Base-by-base conservation (phyloP, 306 rosid genomes). In the Spatholobus suberectus region DNA sequence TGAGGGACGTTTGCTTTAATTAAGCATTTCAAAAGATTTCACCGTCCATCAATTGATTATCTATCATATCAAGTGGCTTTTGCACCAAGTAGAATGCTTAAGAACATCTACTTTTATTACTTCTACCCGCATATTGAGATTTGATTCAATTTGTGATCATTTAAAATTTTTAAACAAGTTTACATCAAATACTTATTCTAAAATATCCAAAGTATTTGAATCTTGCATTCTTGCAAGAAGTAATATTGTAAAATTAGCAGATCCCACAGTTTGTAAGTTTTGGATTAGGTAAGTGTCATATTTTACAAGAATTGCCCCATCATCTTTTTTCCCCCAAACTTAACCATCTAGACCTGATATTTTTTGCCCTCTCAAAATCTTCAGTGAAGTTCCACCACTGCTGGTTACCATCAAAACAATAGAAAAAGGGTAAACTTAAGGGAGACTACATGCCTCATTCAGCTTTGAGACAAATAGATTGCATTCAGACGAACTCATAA, bases 371-470 rank as follows among this genome's bases (percentile, higher is more conserved):
- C 12, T 32, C 32, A 73, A 47, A 47, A 35, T 49, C 58, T n/a
- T 11, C 9, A 37, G 37, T 12, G 20, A 73, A 74, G 67, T 54
- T 74, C 23, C 34, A 73, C 32, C 49, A 54, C 15, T 35, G 14
- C 58, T 62, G 20, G 58, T 27, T 54, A 43, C 73, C 34, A 18
- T 44, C 29, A 76, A 7, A 63, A 63, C 61, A 18, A 34, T 11
- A 13, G 73, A 26, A 14, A 52, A 47, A 23, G 37, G 70, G 58
- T 17, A 82, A 82, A 74, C 29, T 82, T 54, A 27, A 52, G 63
- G 70, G 69, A 41, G 55, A 35, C 46, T n/a, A 81, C 40, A 41
- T 73, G 80, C 40, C 84, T 41, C 41, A 23, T 58, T 69, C 70
- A 58, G 80, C 23, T 55, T 58, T 75, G 62, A 59, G 65, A 73